A percentile compares a stretch with the other conserved stretches of the same genome.
phyloP scores from a whole-genome alignment of 192 early-diverging fungal genomes.

The Chytriomyces confervae region DNA sequence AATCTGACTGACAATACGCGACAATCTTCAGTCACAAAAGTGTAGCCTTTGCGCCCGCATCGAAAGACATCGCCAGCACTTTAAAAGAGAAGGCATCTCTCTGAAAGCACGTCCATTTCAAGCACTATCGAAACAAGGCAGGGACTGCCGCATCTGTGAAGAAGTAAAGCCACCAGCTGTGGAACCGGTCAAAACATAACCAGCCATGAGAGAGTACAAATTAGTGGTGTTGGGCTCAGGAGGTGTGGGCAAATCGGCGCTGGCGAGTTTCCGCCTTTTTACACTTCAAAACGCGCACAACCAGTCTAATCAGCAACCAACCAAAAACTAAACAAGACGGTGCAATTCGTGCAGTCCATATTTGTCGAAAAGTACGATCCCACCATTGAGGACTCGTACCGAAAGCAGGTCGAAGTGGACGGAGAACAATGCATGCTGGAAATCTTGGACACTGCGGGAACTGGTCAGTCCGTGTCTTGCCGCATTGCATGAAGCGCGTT shows the following conservation, averaged over 20 bases:
- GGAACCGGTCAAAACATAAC: too few species aligned
- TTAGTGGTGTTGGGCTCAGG: conserved; percentile 92
- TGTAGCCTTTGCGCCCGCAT: neutral
- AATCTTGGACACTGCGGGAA: conserved; percentile 95
- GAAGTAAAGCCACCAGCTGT: too few species aligned
- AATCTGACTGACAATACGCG: neutral
- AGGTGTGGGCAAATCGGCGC: conserved; percentile 83
- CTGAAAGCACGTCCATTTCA: neutral
- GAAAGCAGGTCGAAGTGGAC: conserved; percentile 97
- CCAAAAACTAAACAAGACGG: conserved; percentile 50
- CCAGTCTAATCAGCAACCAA: neutral
- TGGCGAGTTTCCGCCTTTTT: conserved; percentile 59
- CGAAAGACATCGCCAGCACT: neutral
- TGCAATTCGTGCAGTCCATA: conserved; percentile 68
- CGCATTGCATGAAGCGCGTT: neutral
- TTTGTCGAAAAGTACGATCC: conserved; percentile 97
- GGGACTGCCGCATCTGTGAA: neutral
- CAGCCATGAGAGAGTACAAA: conserved; percentile 90
- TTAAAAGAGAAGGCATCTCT: neutral
- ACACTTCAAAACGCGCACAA: neutral
- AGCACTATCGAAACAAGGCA: neutral
- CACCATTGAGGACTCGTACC: conserved; percentile 97
- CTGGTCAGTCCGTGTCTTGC: conserved; percentile 44
- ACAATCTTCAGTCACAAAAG: neutral
- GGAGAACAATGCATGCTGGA: conserved; percentile 95